Evolutionary conservation across 1,139 yeast species (phyloP), one percentile per base, ranked within the genome.

Genomic region (Candida sojae): DNA sequence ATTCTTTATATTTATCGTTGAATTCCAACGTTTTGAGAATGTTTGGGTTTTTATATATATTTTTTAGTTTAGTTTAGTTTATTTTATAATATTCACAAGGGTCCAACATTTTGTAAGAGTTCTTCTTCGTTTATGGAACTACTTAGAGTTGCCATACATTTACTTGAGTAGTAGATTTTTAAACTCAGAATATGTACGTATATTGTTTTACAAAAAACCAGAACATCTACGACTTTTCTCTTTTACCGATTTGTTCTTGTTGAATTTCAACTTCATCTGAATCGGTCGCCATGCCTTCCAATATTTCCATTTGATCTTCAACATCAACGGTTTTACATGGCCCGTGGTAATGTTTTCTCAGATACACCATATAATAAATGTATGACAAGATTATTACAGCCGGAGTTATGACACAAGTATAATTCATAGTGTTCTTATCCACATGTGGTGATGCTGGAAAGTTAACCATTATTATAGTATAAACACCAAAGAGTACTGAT

Each of bases 391-490:
- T 52, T 70, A 70, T 75, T 29, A 64, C 68, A 47, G 67, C 75
- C 52, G 58, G 68, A 49, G 64, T 68, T 40, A 70, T 67, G 9
- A 59, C 74, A 44, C 58, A 53, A 11, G 74, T 68, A 49, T 70
- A 70, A 53, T 70, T 70, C 75, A 70, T 70, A 26, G 67, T 58
- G 11, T 62, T 60, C 43, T 59, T 58, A 44, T 59, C 60, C 7
- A 69, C 73, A 2, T 39, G 23, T 42, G 54, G 63, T 25, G 48
- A 53, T 48, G 66, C 67, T 3, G 75, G 75, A 57, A 70, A 69
- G 79, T 75, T 73, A 28, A 58, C 57, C 65, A 75, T 58, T 21
- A 69, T 56, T 38, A 77, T 65, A 12, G 67, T 68, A 53, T 59
- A 70, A 3, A 46, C 52, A 33, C 65, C 57, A 70, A 71, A 70